Conservation (phyloP, 2,329 filamentous ascomycete genomes). For the Cladorrhinum sp. region DNA sequence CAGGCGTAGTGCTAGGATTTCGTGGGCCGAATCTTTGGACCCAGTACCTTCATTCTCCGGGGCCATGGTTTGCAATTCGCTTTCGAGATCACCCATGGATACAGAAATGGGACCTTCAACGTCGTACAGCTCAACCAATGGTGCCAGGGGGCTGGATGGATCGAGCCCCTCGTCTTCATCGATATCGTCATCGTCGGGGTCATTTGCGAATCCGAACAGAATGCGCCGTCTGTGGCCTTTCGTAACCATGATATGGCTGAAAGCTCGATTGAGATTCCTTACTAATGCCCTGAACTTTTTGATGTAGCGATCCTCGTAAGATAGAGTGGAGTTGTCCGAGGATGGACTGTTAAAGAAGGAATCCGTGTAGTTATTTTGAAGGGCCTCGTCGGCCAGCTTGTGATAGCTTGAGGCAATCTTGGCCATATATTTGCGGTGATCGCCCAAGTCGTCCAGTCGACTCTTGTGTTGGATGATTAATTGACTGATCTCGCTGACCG, state of each 20-base stretch:
- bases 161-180: not conserved
- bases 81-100: slow-evolving; percentile 18
- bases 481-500: slow-evolving; percentile 17
- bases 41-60: slow-evolving; percentile 40
- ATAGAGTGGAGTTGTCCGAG: not conserved
- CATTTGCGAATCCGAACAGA: not conserved
- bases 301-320: slow-evolving; percentile 12
- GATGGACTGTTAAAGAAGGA: not conserved
- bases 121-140: slow-evolving; percentile 32
- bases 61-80: slow-evolving; percentile 33
- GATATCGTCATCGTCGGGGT: not conserved
- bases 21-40: slow-evolving; percentile 39
- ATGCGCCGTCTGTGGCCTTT: slow-evolving; percentile 12
- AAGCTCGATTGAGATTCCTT: slow-evolving; percentile 33
- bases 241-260: slow-evolving; percentile 28
- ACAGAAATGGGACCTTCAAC: slow-evolving; percentile 30
- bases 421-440: slow-evolving; percentile 29
- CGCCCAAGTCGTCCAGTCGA: not conserved
- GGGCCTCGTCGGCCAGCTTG: slow-evolving; percentile 28
- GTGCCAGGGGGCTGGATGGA: slow-evolving; percentile 30
- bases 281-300: slow-evolving; percentile 33
- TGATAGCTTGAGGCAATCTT: slow-evolving; percentile 39
- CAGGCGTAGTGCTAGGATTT: slow-evolving; percentile 37
- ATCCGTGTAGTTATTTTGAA: not conserved
- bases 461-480: not conserved